Evolutionary conservation across 2,329 filamentous ascomycete genomes (phyloP).

Genomic region (Colletotrichum sansevieriae): DNA sequence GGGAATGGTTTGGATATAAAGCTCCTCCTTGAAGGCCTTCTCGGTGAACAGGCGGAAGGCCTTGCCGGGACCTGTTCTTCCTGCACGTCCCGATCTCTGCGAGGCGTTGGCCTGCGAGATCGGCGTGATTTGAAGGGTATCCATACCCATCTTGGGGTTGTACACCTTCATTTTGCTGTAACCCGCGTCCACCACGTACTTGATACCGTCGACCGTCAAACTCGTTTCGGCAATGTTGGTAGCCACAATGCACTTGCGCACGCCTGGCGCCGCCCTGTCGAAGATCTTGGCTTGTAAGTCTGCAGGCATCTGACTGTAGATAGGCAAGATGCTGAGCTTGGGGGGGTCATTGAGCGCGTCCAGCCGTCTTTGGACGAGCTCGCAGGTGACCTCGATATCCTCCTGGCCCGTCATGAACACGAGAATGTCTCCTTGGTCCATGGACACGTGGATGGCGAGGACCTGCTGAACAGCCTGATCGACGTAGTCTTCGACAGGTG

Average conservation of each 20-base stretch:
- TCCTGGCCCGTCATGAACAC: constrained; percentile 99
- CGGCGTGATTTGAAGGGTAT: constrained; percentile 96
- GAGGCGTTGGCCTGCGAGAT: constrained; percentile 97
- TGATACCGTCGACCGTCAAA: constrained; percentile 97
- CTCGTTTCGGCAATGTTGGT: constrained; percentile 99
- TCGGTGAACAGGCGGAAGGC: constrained; percentile 96
- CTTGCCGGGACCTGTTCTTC: constrained; percentile 94
- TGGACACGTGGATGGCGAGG: constrained; percentile 94
- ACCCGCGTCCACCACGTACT: constrained; percentile 97
- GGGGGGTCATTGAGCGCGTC: constrained; percentile 93
- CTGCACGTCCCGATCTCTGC: constrained; percentile 92
- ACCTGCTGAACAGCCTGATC: constrained; percentile 97
- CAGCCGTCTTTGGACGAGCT: constrained; percentile 88
- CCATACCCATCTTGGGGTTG: constrained; percentile 99
- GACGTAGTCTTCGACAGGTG: constrained; percentile 97
- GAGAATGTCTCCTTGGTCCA: constrained; percentile 91
- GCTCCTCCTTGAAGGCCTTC: constrained; percentile 92
- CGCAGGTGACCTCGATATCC: constrained; percentile 97
- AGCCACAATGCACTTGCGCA: constrained; percentile 96
- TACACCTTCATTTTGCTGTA: constrained; percentile 99
- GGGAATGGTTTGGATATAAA: constrained; percentile 96
- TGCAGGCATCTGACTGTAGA: constrained; percentile 99
- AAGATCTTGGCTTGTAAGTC: constrained; percentile 99
- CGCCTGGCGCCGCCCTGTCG: constrained; percentile 88
- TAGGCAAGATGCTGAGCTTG: constrained; percentile 93